phyloP scores from a whole-genome alignment of 306 rosid species.

The Medicago ruthenica region DNA sequence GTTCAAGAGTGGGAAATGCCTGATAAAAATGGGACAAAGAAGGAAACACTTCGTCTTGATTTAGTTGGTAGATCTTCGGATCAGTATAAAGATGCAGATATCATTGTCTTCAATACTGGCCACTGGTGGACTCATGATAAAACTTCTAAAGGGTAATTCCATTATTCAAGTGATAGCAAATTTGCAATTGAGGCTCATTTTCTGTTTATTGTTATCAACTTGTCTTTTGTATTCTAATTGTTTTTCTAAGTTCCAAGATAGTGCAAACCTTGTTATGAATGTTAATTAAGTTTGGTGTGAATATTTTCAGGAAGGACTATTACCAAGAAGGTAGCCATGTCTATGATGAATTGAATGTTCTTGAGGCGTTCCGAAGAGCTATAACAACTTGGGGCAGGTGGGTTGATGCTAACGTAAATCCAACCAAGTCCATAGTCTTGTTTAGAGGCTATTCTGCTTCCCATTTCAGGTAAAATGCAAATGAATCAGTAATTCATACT shows the following conservation, averaged over 20 bases:
- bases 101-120: conserved; percentile 88
- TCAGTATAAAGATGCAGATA: conserved; percentile 81
- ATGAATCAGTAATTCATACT: conserved; percentile 1
- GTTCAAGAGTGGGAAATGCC: conserved; percentile 90
- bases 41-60: conserved; percentile 93
- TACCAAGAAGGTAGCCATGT: conserved; percentile 99
- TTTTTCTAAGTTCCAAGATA: conserved; percentile 5
- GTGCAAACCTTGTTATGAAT: conserved; percentile 12
- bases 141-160: conserved; percentile 80
- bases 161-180: neutral
- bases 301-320: conserved; percentile 78
- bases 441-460: conserved; percentile 95
- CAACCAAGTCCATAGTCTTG: conserved; percentile 69
- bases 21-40: conserved; percentile 72
- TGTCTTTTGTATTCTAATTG: conserved; percentile 5
- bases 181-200: neutral
- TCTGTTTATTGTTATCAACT: neutral
- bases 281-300: conserved; percentile 25
- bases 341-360: conserved; percentile 75
- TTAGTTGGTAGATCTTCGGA: conserved; percentile 70
- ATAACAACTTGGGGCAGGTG: conserved; percentile 94
- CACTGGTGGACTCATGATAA: conserved; percentile 99
- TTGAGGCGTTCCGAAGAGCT: conserved; percentile 93
- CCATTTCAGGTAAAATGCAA: conserved; percentile 78
- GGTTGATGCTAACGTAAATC: conserved; percentile 80